These are phyloP conservation scores for Blepharisma stoltei DNA, from an alignment of 73 alveolate species.

Conservation along the genomic window DNA sequence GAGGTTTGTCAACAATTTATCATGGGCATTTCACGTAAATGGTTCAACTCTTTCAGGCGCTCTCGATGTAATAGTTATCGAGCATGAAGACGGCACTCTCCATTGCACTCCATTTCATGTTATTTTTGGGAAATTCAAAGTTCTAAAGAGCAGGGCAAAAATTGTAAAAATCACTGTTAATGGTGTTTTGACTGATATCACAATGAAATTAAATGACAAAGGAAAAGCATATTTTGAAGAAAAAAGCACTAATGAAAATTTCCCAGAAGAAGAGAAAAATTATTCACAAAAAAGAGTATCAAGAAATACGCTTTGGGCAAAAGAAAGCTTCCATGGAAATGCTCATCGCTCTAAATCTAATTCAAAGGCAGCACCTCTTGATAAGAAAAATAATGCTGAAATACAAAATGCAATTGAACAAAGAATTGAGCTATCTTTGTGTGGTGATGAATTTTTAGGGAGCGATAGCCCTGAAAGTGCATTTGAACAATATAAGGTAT, in stretches of 20 bases:
- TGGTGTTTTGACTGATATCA: slow-evolving; percentile 57
- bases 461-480: too few species aligned
- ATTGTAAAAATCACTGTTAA: slow-evolving; percentile 75
- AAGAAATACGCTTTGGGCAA: too few species aligned
- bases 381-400: too few species aligned
- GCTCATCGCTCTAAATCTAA: too few species aligned
- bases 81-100: slow-evolving; percentile 81
- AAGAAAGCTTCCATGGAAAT: too few species aligned
- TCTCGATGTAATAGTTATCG: slow-evolving; percentile 88
- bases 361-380: too few species aligned
- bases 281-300: too few species aligned
- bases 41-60: slow-evolving; percentile 72
- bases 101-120: slow-evolving; percentile 89
- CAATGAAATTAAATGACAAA: slow-evolving; percentile 84
- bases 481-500: too few species aligned
- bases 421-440: too few species aligned
- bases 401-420: too few species aligned
- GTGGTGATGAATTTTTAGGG: too few species aligned
- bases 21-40: slow-evolving; percentile 21
- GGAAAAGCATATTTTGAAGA: slow-evolving; percentile 89
- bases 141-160: slow-evolving; percentile 75
- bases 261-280: too few species aligned
- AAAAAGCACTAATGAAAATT: background rate
- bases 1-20: background rate
- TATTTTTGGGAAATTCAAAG: slow-evolving; percentile 85